Evolutionary conservation across 768 basidiomycete species (phyloP), one percentile per base, ranked within the genome.

Genomic region (Mrakia blollopis): DNA sequence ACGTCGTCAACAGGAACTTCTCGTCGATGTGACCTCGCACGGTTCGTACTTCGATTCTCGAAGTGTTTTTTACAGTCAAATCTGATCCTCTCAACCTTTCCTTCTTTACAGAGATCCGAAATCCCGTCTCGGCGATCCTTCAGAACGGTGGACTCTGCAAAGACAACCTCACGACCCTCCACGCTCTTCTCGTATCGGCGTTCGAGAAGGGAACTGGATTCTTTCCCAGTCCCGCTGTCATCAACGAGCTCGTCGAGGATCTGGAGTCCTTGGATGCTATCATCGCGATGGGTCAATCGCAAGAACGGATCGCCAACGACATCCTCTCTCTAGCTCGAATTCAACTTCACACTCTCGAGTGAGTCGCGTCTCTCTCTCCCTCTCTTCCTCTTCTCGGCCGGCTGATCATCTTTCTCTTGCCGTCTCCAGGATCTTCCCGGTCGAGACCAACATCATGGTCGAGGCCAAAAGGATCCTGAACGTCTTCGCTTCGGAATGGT

Each of bases 281-380:
- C 72, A 83, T 84, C 72, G 81, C 83, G 60, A 85, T 84, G 80
- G 83, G 82, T 21, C 74, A 84, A 65, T 78, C 82, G 16, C 85
- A 85, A 78, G 83, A 83, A 63, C 78, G n/a, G n/a, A 85, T 85
- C 39, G 82, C 83, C 41, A 85, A 85, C 73, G 85, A 86, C 77
- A 83, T 85, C 0, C 80, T 85, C 32, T 85, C 84, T 3, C 76
- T 77, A 37, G 76, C 76, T 18, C 71, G 76, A 11, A 77, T 77
- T 37, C 76, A 77, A 37, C 39, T 67, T 5, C 41, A 57, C 32
- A 77, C 71, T 2, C 72, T 77, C 50, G 76, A 67, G 63, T 79
- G 57, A 68, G 78, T 79, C 71, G 23, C 13, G 44, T 41, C 39
- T 41, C 11, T 41, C 50, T 23, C 14, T 23, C 18, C 18, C 23